Evolutionary conservation across 83 land plant genomes (phyloP).

Genomic region (Diphasiastrum complanatum): DNA sequence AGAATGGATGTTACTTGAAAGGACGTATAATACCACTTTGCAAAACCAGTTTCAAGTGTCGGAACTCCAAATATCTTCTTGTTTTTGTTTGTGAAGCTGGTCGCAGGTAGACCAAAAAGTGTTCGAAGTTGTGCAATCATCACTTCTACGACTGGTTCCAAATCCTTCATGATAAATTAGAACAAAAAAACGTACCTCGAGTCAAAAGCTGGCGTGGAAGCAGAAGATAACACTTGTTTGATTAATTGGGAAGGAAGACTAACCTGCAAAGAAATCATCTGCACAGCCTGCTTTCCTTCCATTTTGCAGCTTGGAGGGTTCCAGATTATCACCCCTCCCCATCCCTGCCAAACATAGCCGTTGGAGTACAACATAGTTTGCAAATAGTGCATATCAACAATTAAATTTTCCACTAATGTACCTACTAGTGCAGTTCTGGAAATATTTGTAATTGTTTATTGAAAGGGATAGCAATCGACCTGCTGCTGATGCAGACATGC

Average conservation of each 20-base stretch:
- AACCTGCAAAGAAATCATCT: too few species aligned
- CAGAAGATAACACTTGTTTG: too few species aligned
- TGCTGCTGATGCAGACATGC: too few species aligned
- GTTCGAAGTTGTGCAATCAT: conserved; percentile 78
- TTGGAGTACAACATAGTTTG: too few species aligned
- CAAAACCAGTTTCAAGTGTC: conserved; percentile 60
- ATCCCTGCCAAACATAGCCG: conserved; percentile 39
- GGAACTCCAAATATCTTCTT: conserved; percentile 32
- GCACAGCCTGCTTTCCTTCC: background rate
- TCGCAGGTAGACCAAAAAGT: conserved; percentile 77
- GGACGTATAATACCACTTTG: conserved; percentile 93
- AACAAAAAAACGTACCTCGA: conserved; percentile 14
- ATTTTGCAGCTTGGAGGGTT: conserved; percentile 53
- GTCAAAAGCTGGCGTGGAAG: background rate
- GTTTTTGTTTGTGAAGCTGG: conserved; percentile 16
- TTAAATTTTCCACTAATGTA: too few species aligned
- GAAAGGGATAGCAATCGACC: too few species aligned
- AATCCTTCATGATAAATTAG: conserved; percentile 48
- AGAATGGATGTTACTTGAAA: too few species aligned
- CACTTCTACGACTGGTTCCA: conserved; percentile 58
- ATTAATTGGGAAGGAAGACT: too few species aligned
- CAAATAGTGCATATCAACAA: too few species aligned
- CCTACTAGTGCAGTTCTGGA: too few species aligned
- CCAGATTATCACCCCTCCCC: conserved; percentile 88
- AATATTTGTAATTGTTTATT: too few species aligned